Base-by-base conservation (phyloP, 176 grass and related monocot species). In the Alloteropsis semialata region DNA sequence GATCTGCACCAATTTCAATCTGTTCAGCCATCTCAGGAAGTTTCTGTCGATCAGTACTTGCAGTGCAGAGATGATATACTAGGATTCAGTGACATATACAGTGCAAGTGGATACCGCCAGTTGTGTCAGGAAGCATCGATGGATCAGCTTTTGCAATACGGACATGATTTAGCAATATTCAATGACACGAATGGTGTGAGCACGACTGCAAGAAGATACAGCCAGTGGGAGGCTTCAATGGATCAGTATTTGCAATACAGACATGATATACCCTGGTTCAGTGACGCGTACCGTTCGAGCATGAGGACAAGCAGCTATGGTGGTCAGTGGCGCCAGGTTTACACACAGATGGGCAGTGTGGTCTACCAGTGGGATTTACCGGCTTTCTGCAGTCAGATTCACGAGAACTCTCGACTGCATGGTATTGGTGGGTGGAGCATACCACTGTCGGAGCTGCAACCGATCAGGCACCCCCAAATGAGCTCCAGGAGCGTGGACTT, bases 281-380 rank as follows among this genome's bases (percentile, higher is more conserved):
- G 50, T 24, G 60, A 75, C 30, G 36, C 6, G 24, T 76, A 36
- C 12, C 0, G 10, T 0, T 9, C 10, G 6, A 28, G 79, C 41
- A 49, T 41, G 45, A 17, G 11, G 29, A 28, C 21, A 18, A 3
- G 28, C 65, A 61, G 17, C 55, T 76, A 72, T 7, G 46, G 32
- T 7, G 46, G 32, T 8, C 91, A 46, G 34, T 64, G 72, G 80
- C 69, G 59, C 21, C 83, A 83, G 74, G 10, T 83, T 69, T 78
- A 34, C 22, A 30, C 65, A 34, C 80, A 67, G 25, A 41, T n/a
- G 16, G 45, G 45, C 30, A 55, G 28, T 59, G 82, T 72, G 57
- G 45, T 63, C 19, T 70, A 68, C 71, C 84, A 83, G 51, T 65
- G 53, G 65, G 56, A 70, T 74, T 56, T 69, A n/a, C 74, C 74